phyloP scores from a whole-genome alignment of 129 eudicot genomes.

The Saposhnikovia divaricata region DNA sequence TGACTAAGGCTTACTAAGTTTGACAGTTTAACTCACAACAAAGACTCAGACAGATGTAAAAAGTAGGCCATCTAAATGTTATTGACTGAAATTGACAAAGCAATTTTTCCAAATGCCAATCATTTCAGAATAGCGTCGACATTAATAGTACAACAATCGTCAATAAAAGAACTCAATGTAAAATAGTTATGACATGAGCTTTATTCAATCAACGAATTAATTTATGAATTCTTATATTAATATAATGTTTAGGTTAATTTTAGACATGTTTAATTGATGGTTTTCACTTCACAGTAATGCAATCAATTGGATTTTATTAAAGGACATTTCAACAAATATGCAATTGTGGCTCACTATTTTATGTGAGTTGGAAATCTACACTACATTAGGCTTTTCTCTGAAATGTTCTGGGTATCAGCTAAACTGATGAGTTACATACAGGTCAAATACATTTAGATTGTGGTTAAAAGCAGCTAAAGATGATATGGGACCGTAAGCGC shows the following conservation, averaged over 20 bases:
- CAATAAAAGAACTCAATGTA: not conserved
- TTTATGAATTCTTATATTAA: not conserved
- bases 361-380: not conserved
- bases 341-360: not conserved
- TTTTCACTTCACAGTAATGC: not conserved
- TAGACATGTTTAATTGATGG: not conserved
- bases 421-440: not conserved
- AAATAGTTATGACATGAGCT: not conserved
- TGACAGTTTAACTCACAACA: not conserved
- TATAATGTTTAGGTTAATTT: not conserved
- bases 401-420: not conserved
- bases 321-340: not conserved
- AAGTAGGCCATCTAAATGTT: not conserved
- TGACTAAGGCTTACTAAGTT: not conserved
- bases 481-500: not conserved
- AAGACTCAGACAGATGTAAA: not conserved
- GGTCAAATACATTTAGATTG: not conserved
- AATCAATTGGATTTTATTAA: not conserved
- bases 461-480: not conserved
- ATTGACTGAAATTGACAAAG: not conserved
- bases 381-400: not conserved
- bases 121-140: not conserved
- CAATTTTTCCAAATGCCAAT: not conserved
- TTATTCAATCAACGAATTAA: not conserved
- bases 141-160: too few species aligned